phyloP scores from a whole-genome alignment of 495 filamentous ascomycete genomes.

The Neurospora terricola region DNA sequence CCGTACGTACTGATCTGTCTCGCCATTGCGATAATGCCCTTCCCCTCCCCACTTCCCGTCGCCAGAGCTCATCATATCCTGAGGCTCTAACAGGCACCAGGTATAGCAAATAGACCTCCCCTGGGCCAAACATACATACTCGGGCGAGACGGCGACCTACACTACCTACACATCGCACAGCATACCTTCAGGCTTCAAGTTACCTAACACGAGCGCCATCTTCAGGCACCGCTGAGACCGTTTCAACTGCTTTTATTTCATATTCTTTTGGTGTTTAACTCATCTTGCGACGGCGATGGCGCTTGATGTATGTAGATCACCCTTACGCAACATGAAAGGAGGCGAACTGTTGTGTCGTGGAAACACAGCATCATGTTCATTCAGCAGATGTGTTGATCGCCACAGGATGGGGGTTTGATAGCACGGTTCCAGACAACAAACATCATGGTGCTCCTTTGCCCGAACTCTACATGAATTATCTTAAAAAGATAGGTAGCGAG shows the following conservation, averaged over 20 bases:
- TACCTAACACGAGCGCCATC: neutral
- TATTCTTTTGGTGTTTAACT: too few relatives aligned
- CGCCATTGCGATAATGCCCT: neutral
- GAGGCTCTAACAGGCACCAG: neutral
- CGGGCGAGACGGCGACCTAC: neutral
- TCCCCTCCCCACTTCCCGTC: neutral
- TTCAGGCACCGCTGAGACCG: neutral
- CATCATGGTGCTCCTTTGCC: too few relatives aligned
- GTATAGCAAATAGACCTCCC: neutral
- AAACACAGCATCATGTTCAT: neutral
- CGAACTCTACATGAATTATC: too few relatives aligned
- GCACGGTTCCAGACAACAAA: too few relatives aligned
- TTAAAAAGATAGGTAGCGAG: neutral
- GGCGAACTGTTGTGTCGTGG: neutral
- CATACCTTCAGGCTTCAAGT: neutral
- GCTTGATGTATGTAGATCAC: neutral
- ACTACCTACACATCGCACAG: neutral
- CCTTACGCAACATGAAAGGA: too few relatives aligned
- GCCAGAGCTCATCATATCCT: neutral
- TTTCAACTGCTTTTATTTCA: neutral
- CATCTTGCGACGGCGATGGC: too few relatives aligned
- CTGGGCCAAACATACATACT: neutral
- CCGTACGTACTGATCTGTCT: too few relatives aligned
- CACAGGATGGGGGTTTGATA: too few relatives aligned
- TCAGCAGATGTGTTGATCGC: neutral